phyloP scores from a whole-genome alignment of 257 asterid species.

The Fraxinus pennsylvanica region DNA sequence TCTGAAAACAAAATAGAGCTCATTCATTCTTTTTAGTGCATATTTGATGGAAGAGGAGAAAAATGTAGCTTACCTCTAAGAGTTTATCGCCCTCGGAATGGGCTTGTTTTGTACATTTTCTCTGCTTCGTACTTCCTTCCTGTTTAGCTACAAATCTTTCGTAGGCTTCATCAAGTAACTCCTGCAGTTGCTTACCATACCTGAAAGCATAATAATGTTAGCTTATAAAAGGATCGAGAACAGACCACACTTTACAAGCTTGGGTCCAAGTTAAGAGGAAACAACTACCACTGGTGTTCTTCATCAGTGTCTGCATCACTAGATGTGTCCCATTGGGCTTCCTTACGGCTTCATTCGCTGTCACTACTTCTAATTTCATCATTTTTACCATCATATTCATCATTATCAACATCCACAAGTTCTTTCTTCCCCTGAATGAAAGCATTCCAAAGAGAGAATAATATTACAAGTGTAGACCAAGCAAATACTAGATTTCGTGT shows the following conservation, averaged over 20 bases:
- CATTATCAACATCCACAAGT: slow-evolving; percentile 74
- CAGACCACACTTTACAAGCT: slow-evolving; percentile 9
- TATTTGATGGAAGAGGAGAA: background rate
- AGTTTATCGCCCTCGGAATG: slow-evolving; percentile 50
- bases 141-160: slow-evolving; percentile 62
- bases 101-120: slow-evolving; percentile 71
- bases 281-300: slow-evolving; percentile 64
- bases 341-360: slow-evolving; percentile 49
- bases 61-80: slow-evolving; percentile 51
- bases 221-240: slow-evolving; percentile 10
- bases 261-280: slow-evolving; percentile 7
- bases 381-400: slow-evolving; percentile 62
- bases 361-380: slow-evolving; percentile 58
- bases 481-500: background rate
- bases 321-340: slow-evolving; percentile 40
- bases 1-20: background rate
- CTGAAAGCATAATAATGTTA: slow-evolving; percentile 41
- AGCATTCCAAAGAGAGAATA: background rate
- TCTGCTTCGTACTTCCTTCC: slow-evolving; percentile 82
- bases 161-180: slow-evolving; percentile 78
- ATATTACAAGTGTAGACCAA: background rate
- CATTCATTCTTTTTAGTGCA: background rate
- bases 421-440: slow-evolving; percentile 71
- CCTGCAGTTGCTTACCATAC: slow-evolving; percentile 69
- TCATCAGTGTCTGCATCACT: slow-evolving; percentile 92